Conservation (phyloP, 257 asterid genomes). For the Hygrophila difformis region DNA sequence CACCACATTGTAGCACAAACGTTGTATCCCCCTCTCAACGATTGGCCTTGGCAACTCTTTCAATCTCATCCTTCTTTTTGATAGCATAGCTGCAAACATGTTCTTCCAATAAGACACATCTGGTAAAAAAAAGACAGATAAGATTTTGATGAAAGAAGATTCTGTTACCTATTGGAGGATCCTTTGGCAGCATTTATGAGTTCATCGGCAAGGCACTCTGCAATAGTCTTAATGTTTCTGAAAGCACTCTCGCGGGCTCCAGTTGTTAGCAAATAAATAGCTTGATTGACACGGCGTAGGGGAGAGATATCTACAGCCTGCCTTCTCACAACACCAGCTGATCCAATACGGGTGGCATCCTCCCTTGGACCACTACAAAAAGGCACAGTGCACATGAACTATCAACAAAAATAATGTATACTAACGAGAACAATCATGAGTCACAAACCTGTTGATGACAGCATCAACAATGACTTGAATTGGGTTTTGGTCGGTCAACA, state of each 20-base stretch:
- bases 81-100: slow-evolving; percentile 24
- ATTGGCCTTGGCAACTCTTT: neutral
- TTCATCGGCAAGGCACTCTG: neutral
- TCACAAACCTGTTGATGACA: neutral
- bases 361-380: neutral
- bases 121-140: neutral
- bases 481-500: neutral
- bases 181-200: slow-evolving; percentile 36
- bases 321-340: slow-evolving; percentile 41
- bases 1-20: neutral
- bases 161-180: slow-evolving; percentile 8
- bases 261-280: slow-evolving; percentile 29
- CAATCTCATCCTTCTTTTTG: slow-evolving; percentile 23
- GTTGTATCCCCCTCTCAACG: neutral
- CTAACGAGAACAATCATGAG: neutral
- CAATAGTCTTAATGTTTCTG: slow-evolving; percentile 29
- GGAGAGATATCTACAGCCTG: slow-evolving; percentile 42
- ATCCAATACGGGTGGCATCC: slow-evolving; percentile 8
- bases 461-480: neutral
- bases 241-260: slow-evolving; percentile 43
- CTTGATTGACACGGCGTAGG: slow-evolving; percentile 34
- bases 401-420: too few relatives aligned
- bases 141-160: neutral
- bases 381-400: neutral
- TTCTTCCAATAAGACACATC: neutral